These are phyloP conservation scores for Marchantia paleacea DNA, from an alignment of 225 moss, liverwort and hornwort species.

Conservation along the genomic window DNA sequence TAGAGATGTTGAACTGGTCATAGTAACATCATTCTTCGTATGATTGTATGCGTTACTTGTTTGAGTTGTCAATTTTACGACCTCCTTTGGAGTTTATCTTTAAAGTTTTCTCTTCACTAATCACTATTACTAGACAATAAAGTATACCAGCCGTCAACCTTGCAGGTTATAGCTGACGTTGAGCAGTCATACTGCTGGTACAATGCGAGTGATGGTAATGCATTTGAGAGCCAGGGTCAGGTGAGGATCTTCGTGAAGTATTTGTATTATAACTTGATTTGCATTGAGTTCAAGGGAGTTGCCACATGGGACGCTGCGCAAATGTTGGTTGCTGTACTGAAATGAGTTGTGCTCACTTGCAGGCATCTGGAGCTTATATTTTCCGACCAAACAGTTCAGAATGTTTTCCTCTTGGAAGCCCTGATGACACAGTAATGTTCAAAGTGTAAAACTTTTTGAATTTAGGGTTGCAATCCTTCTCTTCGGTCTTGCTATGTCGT, in stretches of 20 bases:
- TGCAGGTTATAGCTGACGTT: slow-evolving; percentile 57
- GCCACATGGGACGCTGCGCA: not conserved
- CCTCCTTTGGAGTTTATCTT: too few relatives aligned
- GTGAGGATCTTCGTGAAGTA: slow-evolving; percentile 6
- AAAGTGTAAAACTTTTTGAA: not conserved
- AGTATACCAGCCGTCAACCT: too few relatives aligned
- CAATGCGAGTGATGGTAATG: slow-evolving; percentile 87
- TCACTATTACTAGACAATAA: too few relatives aligned
- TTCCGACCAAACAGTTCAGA: slow-evolving; percentile 87
- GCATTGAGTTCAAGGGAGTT: not conserved
- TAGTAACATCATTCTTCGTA: not conserved
- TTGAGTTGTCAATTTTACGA: not conserved
- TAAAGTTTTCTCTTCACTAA: too few relatives aligned
- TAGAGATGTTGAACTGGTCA: not conserved
- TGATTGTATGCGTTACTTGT: not conserved
- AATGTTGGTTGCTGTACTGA: not conserved
- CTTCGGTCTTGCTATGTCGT: not conserved
- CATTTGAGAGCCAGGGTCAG: slow-evolving; percentile 40
- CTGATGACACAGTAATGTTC: slow-evolving; percentile 28
- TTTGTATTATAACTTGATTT: not conserved
- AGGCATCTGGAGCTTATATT: slow-evolving; percentile 91
- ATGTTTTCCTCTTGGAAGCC: slow-evolving; percentile 65
- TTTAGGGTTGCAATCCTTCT: not conserved
- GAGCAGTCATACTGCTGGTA: slow-evolving; percentile 97
- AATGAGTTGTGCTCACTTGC: slow-evolving; percentile 12